phyloP scores from a whole-genome alignment of 2,329 filamentous ascomycete species.

The Chaetoscypha palmicola region DNA sequence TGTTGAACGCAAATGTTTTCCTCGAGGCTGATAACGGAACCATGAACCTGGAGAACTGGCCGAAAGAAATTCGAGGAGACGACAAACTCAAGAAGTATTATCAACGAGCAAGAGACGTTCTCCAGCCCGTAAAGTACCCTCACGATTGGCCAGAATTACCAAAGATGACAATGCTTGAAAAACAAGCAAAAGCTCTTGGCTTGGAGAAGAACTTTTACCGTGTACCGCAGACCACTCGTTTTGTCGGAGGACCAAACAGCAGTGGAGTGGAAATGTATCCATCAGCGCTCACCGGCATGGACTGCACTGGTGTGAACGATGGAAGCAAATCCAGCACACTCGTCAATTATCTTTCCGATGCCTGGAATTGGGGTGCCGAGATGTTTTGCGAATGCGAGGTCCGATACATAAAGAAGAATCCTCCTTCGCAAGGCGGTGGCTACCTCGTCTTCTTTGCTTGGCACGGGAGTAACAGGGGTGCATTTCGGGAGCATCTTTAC shows the following conservation, averaged over 20 bases:
- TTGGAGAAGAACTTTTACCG: slow-evolving; percentile 46
- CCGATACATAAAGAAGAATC: slow-evolving; percentile 50
- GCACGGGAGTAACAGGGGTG: slow-evolving; percentile 51
- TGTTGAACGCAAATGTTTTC: slow-evolving; percentile 63
- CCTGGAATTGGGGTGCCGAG: slow-evolving; percentile 66
- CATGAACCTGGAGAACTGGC: slow-evolving; percentile 50
- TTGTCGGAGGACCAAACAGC: slow-evolving; percentile 52
- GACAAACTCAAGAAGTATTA: slow-evolving; percentile 47
- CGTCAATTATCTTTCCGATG: slow-evolving; percentile 61
- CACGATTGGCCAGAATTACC: slow-evolving; percentile 47
- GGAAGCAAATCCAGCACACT: slow-evolving; percentile 60
- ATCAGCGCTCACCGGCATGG: slow-evolving; percentile 54
- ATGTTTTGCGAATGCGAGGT: slow-evolving; percentile 66
- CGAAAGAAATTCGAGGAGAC: slow-evolving; percentile 45
- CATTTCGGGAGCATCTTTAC: slow-evolving; percentile 47
- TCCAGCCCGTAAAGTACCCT: slow-evolving; percentile 54
- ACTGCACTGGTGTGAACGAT: slow-evolving; percentile 59
- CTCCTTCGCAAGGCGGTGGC: slow-evolving; percentile 44
- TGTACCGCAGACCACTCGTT: slow-evolving; percentile 56
- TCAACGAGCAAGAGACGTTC: slow-evolving; percentile 44
- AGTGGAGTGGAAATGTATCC: slow-evolving; percentile 58
- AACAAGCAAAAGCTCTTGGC: slow-evolving; percentile 47
- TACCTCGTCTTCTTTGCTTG: slow-evolving; percentile 60
- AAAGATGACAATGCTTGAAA: slow-evolving; percentile 51
- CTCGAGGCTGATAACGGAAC: slow-evolving; percentile 50